Evolutionary conservation across 805 yeast genomes (phyloP), one percentile per base, ranked within the genome.

Genomic region (Candida michaelii): DNA sequence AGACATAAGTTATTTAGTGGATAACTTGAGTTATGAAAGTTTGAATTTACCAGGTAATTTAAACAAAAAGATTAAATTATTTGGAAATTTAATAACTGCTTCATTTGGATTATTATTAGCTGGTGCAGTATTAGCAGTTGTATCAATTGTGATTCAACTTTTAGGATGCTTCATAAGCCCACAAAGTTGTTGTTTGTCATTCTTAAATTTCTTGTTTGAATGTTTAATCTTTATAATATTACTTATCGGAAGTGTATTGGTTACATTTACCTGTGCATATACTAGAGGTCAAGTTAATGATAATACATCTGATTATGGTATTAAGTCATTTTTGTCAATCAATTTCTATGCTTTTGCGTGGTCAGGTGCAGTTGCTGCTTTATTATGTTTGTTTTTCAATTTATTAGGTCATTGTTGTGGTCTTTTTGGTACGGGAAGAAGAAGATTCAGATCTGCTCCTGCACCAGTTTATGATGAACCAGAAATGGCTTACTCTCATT

Each of bases 301-400:
- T 25, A 63, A 66, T 25, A 61, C 63, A 10, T 58, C 54, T 2
- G 57, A 59, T 2, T 80, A 69, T 51, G 95, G 95, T 12, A 71
- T 83, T 36, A 58, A 61, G 29, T 76, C 87, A 2, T 56, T 58
- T 27, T 54, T 86, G 39, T 76, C 79, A 25, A 63, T 65, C 14
- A 60, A 64, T 39, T 83, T 75, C 50, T 74, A 79, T 40, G 89
- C 80, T 2, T 61, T 82, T 35, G 64, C 79, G 7, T 86, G 91
- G 93, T 79, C 79, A 11, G 73, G 82, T 1, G 75, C 72, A 2
- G 82, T 60, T 12, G 79, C 80, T 5, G 58, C 66, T 8, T 50
- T 62, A n/a, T 44, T 65, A 9, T 55, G 65, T 21, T 43, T 60
- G 14, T 30, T 65, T 13, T 53, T 69, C 48, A 59, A 63, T 40